Evolutionary conservation across 2,329 filamentous ascomycete species (phyloP).

Genomic region (Daldinia eschscholtzii): DNA sequence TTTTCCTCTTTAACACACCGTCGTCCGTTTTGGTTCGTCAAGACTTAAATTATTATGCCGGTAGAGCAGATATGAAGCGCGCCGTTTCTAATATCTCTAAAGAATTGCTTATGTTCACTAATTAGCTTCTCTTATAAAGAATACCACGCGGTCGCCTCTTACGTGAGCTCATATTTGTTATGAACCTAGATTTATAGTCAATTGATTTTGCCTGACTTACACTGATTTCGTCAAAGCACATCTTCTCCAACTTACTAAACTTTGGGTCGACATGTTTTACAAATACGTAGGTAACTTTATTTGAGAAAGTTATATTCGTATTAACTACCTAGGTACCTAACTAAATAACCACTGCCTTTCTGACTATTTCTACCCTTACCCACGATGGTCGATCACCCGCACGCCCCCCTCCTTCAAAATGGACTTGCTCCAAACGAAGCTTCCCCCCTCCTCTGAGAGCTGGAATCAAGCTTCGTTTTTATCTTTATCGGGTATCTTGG

Average conservation of each 20-base stretch:
- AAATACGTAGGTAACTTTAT: background rate
- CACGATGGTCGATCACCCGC: conserved; percentile 37
- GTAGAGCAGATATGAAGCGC: background rate
- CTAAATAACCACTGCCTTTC: conserved; percentile 2
- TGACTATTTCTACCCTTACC: conserved; percentile 34
- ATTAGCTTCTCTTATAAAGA: background rate
- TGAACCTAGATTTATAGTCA: background rate
- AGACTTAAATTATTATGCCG: background rate
- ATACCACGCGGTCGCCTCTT: background rate
- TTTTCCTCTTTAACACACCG: conserved; percentile 15
- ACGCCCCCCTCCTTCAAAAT: conserved; percentile 5
- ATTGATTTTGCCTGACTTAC: background rate
- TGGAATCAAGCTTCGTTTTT: conserved; percentile 43
- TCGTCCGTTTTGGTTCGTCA: background rate
- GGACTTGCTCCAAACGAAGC: conserved; percentile 22
- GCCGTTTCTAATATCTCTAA: background rate
- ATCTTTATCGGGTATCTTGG: conserved; percentile 42
- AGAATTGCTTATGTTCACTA: background rate
- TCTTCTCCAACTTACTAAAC: background rate
- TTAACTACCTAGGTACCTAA: background rate
- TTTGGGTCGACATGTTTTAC: background rate
- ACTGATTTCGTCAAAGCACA: background rate
- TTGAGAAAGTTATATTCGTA: background rate
- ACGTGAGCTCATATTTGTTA: background rate
- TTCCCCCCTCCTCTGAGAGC: conserved; percentile 35